Base-by-base conservation (phyloP, 768 basidiomycete species). In the Mycena floridula region DNA sequence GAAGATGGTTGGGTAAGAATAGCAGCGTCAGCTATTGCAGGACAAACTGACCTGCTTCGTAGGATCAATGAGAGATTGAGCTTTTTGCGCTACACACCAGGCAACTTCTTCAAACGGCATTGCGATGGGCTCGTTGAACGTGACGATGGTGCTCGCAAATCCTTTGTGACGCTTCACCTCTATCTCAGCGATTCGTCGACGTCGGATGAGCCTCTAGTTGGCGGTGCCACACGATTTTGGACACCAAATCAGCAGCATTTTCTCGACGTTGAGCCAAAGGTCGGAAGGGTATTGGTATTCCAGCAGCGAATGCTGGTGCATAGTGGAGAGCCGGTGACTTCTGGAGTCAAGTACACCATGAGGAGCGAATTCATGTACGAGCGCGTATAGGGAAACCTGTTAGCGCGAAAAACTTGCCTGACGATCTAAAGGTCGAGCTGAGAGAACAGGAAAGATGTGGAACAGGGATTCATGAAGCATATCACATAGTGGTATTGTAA, bases 21-120 rank as follows among this genome's bases (percentile, higher is more conserved):
- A 15, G 15, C 13, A 35, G 3, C 3, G 32, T 3, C 32, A 3
- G 32, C 32, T 35, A 18, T 15, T 13, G 18, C 4, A 3, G 32
- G 32, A 4, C 3, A 35, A 3, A 35, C 13, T 15, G 13, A 18
- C 15, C 32, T 13, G 7, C 18, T 35, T 35, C 15, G 15, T 40
- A 73, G 72, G 3, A 38, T 74, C 8, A 71, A 74, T 47, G 53
- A 69, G 9, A 63, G 68, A 2, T 59, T 74, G 11, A 70, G 67
- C 35, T 72, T 73, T 48, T 52, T 73, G 16, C 62, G 68, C 25
- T 73, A 71, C 46, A 69, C 66, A 2, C 63, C 68, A 1, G 68
- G 69, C 1, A 62, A 73, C 44, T 70, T 65, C 47, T 70, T 72
- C 56, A 56, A 54, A 27, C 51, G 47, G 18, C 67, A 69, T 48